Conservation (phyloP, 1,284 basidiomycete genomes). For the Rhodotorula sp. region DNA sequence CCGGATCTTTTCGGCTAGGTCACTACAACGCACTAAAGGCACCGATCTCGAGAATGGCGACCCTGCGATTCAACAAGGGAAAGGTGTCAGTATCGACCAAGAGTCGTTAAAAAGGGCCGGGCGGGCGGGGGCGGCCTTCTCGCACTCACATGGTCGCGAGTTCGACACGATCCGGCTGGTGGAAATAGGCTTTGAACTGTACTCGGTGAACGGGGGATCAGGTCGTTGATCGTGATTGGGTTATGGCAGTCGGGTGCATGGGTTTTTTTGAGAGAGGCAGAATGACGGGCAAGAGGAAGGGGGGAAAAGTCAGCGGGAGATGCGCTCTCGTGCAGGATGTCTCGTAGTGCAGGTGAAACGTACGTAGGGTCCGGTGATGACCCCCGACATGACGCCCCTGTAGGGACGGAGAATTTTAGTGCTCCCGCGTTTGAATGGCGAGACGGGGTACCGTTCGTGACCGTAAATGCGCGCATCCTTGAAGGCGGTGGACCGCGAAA, state of each 20-base stretch:
- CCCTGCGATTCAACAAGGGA: background rate
- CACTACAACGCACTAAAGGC: conserved; percentile 70
- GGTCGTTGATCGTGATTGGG: background rate
- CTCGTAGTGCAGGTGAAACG: background rate
- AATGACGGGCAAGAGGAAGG: too few relatives aligned
- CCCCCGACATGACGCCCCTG: conserved; percentile 62
- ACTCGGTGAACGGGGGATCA: too few relatives aligned
- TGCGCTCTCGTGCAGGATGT: too few relatives aligned
- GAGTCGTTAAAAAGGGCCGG: too few relatives aligned
- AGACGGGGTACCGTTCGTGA: too few relatives aligned
- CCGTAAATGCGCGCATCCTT: too few relatives aligned
- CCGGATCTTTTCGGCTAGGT: background rate
- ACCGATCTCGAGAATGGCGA: conserved; percentile 67
- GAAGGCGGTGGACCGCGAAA: too few relatives aligned
- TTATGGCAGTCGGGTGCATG: too few relatives aligned
- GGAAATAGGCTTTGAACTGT: conserved; percentile 55
- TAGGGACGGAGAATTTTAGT: too few relatives aligned
- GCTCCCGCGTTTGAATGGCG: too few relatives aligned
- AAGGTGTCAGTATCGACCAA: background rate
- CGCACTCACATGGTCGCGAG: conserved; percentile 79
- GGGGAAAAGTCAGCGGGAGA: background rate
- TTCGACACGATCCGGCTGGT: conserved; percentile 63
- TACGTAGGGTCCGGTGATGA: conserved; percentile 70
- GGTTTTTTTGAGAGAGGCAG: too few relatives aligned
- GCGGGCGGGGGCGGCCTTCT: background rate